phyloP scores from a whole-genome alignment of 257 asterid species.

The Mentha longifolia region DNA sequence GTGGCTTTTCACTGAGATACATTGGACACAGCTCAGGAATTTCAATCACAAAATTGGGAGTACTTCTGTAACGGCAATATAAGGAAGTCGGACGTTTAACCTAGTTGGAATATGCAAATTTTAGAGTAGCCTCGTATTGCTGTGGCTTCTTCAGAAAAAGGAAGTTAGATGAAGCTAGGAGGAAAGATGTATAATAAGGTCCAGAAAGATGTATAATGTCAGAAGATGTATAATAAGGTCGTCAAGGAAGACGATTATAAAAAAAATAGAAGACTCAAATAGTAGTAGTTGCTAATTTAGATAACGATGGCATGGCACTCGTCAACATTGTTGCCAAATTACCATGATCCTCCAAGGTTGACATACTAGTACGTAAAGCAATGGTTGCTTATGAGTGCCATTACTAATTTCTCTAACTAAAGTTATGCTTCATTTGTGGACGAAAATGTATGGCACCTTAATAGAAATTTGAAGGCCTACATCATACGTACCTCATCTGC shows the following conservation, averaged over 20 bases:
- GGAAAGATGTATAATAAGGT: slow-evolving; percentile 6
- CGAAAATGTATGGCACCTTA: slow-evolving; percentile 1
- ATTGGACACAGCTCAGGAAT: neutral
- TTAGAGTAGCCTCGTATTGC: neutral
- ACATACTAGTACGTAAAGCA: neutral
- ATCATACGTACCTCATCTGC: slow-evolving; percentile 76
- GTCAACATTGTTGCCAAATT: neutral
- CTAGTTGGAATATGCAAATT: neutral
- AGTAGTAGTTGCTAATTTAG: neutral
- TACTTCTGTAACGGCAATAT: neutral
- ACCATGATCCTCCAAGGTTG: slow-evolving; percentile 7
- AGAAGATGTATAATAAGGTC: too few relatives aligned
- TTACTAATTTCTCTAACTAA: slow-evolving; percentile 25
- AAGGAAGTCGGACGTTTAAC: neutral
- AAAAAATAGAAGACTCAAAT: slow-evolving; percentile 10
- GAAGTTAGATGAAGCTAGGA: slow-evolving; percentile 1
- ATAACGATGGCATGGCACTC: neutral
- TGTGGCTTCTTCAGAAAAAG: slow-evolving; percentile 16
- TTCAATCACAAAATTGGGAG: neutral
- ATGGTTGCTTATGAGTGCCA: neutral
- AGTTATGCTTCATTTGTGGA: neutral
- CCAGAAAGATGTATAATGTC: neutral
- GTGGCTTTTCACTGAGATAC: neutral
- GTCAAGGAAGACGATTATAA: slow-evolving; percentile 3
- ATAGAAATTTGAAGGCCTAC: neutral